Evolutionary conservation across 1,284 basidiomycete genomes (phyloP), one percentile per base, ranked within the genome.

Genomic region (Melampsora larici-populina): DNA sequence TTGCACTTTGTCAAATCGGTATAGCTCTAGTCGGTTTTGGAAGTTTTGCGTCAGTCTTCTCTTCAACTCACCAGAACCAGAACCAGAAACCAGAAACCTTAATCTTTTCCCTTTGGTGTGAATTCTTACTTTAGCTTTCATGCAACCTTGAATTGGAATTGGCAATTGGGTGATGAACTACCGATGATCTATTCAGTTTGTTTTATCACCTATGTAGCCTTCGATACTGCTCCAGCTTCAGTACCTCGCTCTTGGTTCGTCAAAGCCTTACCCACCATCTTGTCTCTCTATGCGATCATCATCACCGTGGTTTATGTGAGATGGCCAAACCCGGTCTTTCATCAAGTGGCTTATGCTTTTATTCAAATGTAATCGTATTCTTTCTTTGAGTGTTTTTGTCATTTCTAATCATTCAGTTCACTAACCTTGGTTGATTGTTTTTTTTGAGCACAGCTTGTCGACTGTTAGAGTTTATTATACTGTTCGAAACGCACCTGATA

Each of bases 321-420:
- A 73, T 84, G 86, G 62, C 85, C 85, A 1, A 87, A 87, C 81
- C 87, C 87, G 0, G 84, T 87, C 9, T 86, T 87, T 70, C 87
- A 88, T 81, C 86, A 88, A 82, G 80, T 86, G 40, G 84, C 86
- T 0, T 88, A 87, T 78, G 87, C 83, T 0, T 26, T 78, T 26
- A 85, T 87, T 66, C 84, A 87, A 79, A 49, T 85, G 48, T 77
- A 63, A 48, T 13, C 29, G 36, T 36, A 36, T 9, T 36, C 36
- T 36, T 36, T 5, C 80, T 85, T 1, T 82, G 82, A 0, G 60
- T 18, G 36, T 66, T 26, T 69, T 70, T 26, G 81, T 81, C 18
- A 81, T 79, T 2, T 79, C 78, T 31, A 15, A 40, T 66, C 36
- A n/a, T 66, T 18, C 79, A 82, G 15, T 58, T 49, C n/a, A 80